Conservation (phyloP, 441 rosid species). For the Euphorbia corollata region DNA sequence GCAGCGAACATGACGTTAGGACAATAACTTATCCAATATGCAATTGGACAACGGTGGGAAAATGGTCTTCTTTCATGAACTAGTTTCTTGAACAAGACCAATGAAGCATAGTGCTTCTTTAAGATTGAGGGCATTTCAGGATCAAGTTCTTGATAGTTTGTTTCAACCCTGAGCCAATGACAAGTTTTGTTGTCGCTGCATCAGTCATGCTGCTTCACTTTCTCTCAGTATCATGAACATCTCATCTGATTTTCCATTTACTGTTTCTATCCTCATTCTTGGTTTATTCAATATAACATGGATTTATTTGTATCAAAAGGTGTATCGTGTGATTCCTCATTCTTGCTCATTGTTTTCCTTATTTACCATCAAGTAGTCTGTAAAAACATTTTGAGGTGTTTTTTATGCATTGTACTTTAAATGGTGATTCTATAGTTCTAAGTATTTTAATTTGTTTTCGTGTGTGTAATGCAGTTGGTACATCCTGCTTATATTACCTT, state of each 20-base stretch:
- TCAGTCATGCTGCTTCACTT: too few relatives aligned
- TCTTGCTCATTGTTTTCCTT: background rate
- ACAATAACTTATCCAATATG: too few relatives aligned
- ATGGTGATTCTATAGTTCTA: background rate
- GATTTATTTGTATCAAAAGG: background rate
- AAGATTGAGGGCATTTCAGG: background rate
- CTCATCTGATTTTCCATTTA: too few relatives aligned
- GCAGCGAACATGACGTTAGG: too few relatives aligned
- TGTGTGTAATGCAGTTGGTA: constrained; percentile 40
- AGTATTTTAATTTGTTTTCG: background rate
- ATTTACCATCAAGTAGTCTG: background rate
- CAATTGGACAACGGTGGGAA: too few relatives aligned
- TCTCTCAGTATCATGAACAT: too few relatives aligned
- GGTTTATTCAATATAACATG: background rate
- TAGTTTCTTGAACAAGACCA: too few relatives aligned
- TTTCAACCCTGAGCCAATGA: too few relatives aligned
- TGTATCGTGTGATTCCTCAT: background rate
- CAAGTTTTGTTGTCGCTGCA: too few relatives aligned
- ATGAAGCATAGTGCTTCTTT: too few relatives aligned
- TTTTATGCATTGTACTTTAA: background rate
- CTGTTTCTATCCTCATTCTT: background rate
- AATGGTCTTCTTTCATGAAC: too few relatives aligned
- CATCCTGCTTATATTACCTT: constrained; percentile 46
- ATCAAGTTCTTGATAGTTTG: too few relatives aligned
- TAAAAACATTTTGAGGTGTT: background rate